phyloP scores from a whole-genome alignment of 768 basidiomycete genomes.

The Leccinum variicolor region DNA sequence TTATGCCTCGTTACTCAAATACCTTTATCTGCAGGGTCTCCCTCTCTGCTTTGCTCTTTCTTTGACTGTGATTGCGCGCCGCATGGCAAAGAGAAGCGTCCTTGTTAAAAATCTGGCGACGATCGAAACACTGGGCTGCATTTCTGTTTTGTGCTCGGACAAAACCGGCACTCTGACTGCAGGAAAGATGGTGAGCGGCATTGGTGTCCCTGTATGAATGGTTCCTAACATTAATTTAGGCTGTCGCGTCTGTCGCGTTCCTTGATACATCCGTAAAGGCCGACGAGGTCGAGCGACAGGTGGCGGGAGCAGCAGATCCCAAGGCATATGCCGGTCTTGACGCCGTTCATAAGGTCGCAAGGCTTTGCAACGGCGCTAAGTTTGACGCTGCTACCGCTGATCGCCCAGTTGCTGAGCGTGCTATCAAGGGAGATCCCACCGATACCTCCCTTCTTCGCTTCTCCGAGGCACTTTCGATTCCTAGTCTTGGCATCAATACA shows the following conservation, averaged over 20 bases:
- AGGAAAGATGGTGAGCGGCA: constrained; percentile 40
- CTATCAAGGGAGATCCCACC: constrained; percentile 47
- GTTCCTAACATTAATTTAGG: constrained; percentile 19
- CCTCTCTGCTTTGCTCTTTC: constrained; percentile 48
- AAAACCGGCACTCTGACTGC: constrained; percentile 53
- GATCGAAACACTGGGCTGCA: constrained; percentile 51
- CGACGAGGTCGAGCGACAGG: constrained; percentile 17
- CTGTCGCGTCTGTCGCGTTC: constrained; percentile 40
- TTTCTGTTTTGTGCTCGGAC: constrained; percentile 53
- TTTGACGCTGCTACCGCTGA: constrained; percentile 37
- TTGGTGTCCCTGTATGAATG: background rate
- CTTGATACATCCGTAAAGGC: constrained; percentile 25
- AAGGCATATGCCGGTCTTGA: constrained; percentile 24
- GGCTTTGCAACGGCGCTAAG: constrained; percentile 57
- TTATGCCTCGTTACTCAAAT: background rate
- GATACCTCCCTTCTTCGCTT: constrained; percentile 55
- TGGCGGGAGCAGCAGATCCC: constrained; percentile 9
- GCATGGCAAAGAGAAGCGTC: constrained; percentile 45
- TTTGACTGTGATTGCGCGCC: constrained; percentile 45
- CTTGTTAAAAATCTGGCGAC: constrained; percentile 51
- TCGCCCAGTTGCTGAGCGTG: constrained; percentile 31
- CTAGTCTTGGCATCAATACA: constrained; percentile 20
- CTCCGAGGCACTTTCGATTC: constrained; percentile 31
- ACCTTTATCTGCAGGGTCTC: constrained; percentile 27
- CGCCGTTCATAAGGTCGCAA: constrained; percentile 37